Percentiles rank a stretch among this genome's conserved stretches.
These are phyloP conservation scores for Calonectria hongkongensis DNA, from an alignment of 2,329 filamentous ascomycete genomes.

Conservation along the genomic window DNA sequence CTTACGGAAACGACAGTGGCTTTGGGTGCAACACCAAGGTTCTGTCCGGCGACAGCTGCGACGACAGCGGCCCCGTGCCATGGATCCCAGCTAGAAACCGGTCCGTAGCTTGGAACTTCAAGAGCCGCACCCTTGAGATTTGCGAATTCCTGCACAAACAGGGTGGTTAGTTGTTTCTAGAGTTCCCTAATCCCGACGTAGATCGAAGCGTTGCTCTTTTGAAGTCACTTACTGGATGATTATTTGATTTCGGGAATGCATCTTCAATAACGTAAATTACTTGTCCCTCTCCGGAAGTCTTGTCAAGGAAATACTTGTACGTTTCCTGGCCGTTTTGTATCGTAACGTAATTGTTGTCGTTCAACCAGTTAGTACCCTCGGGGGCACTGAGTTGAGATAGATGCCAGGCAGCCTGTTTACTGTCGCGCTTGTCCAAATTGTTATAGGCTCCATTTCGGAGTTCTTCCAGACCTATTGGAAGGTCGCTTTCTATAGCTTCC, in stretches of 20 bases:
- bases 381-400: not conserved
- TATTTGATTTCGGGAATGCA: not conserved
- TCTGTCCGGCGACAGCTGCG: constrained; percentile 6
- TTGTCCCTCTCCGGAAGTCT: constrained; percentile 4
- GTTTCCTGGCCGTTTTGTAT: not conserved
- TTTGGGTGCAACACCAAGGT: constrained; percentile 12
- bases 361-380: constrained; percentile 6
- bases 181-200: not conserved
- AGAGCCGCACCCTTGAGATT: not conserved
- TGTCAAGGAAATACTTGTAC: constrained; percentile 4
- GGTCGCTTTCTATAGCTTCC: not conserved
- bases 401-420: constrained; percentile 8
- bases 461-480: constrained; percentile 6
- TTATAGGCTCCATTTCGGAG: constrained; percentile 12
- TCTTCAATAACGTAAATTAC: constrained; percentile 12
- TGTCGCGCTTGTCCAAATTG: constrained; percentile 5
- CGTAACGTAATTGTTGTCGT: not conserved
- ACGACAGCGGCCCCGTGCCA: constrained; percentile 12
- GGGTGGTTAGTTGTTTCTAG: not conserved
- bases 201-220: too few species aligned
- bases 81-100: constrained; percentile 14
- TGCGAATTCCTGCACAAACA: not conserved
- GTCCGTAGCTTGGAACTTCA: constrained; percentile 17
- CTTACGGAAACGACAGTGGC: constrained; percentile 9
- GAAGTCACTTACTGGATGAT: not conserved